A percentile compares a stretch with the other conserved stretches of the same genome.
These are phyloP conservation scores for Chaetomium olivaceum DNA, from an alignment of 2,329 filamentous ascomycete genomes.

Conservation along the genomic window DNA sequence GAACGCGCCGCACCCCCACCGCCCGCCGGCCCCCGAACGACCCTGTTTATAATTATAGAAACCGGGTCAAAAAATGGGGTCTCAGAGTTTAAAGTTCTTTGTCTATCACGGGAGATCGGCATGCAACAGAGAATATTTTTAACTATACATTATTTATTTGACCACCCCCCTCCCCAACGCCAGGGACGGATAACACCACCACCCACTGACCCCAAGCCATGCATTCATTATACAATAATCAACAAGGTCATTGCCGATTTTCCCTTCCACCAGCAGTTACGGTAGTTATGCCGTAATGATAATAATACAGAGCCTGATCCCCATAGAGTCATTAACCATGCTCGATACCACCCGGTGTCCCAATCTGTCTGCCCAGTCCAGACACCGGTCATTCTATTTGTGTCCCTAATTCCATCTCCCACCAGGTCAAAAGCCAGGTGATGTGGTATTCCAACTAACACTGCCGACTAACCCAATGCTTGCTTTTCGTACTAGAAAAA, in stretches of 20 bases:
- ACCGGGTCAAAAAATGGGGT: background rate
- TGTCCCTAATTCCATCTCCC: background rate
- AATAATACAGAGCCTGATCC: conserved; percentile 9
- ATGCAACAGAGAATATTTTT: background rate
- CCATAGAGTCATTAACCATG: background rate
- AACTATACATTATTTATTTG: background rate
- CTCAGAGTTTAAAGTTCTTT: background rate
- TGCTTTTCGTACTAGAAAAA: background rate
- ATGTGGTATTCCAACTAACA: background rate
- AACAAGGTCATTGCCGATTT: conserved; percentile 1
- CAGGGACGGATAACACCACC: background rate
- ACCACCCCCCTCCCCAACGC: background rate
- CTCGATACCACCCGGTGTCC: background rate
- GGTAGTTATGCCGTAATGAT: background rate
- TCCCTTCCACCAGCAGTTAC: background rate
- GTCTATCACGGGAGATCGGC: background rate
- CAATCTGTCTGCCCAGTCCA: background rate
- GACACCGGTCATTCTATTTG: conserved; percentile 9
- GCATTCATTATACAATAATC: background rate
- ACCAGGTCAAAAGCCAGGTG: background rate
- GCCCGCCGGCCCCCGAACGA: background rate
- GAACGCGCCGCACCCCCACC: background rate
- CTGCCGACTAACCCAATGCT: background rate
- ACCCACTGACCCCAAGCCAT: background rate
- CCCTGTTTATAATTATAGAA: background rate